phyloP scores from a whole-genome alignment of 441 rosid species.

The Jatropha podagrica region DNA sequence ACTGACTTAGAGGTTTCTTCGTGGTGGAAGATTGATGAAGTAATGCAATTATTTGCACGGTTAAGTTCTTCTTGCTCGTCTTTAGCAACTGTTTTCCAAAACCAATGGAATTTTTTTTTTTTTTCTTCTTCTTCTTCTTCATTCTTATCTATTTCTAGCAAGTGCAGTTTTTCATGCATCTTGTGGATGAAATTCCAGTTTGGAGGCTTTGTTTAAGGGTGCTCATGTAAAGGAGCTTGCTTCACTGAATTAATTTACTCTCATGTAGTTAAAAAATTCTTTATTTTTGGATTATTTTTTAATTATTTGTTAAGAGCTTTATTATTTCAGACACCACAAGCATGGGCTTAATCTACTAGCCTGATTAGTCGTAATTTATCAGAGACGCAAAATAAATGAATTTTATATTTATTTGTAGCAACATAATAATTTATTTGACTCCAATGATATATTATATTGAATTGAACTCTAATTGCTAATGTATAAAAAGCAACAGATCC shows the following conservation, averaged over 20 bases:
- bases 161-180: not conserved
- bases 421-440: too few relatives aligned
- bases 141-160: not conserved
- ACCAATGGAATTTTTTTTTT: not conserved
- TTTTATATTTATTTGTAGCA: too few relatives aligned
- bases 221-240: slow-evolving; percentile 8
- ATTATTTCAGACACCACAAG: too few relatives aligned
- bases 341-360: too few relatives aligned
- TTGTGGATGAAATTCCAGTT: slow-evolving; percentile 19
- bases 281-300: not conserved
- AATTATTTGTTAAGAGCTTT: too few relatives aligned
- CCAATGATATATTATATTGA: too few relatives aligned
- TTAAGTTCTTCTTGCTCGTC: slow-evolving; percentile 6
- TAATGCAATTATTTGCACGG: not conserved
- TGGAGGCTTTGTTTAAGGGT: not conserved
- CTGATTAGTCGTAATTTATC: too few relatives aligned
- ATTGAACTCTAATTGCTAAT: too few relatives aligned
- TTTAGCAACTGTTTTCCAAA: not conserved
- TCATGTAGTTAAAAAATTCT: not conserved
- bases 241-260: not conserved
- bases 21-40: not conserved
- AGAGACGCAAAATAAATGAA: too few relatives aligned
- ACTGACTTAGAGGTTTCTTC: not conserved
- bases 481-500: too few relatives aligned
- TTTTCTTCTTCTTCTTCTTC: not conserved